A percentile compares a stretch with the other conserved stretches of the same genome.
phyloP scores from a whole-genome alignment of 495 filamentous ascomycete genomes.

The Tuber umbilicatum region DNA sequence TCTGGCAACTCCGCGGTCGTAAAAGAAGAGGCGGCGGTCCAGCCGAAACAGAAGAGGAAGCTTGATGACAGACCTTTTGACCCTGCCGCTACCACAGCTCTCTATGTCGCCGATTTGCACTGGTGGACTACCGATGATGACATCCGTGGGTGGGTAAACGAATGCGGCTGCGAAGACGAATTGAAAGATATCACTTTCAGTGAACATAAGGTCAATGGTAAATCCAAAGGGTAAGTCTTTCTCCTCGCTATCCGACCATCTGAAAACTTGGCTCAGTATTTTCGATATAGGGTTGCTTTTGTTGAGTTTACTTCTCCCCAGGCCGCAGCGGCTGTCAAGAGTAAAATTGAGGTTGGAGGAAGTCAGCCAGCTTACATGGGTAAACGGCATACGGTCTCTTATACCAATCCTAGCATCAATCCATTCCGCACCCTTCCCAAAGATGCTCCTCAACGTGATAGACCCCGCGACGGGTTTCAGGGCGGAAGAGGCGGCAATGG shows the following conservation, averaged over 20 bases:
- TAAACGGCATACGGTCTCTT: constrained; percentile 67
- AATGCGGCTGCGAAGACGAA: constrained; percentile 69
- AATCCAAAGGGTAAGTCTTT: constrained; percentile 83
- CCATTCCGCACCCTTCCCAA: constrained; percentile 90
- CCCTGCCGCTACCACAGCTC: constrained; percentile 70
- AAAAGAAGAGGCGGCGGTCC: constrained; percentile 48
- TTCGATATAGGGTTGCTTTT: constrained; percentile 68
- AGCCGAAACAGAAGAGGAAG: constrained; percentile 47
- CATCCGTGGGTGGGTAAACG: constrained; percentile 76
- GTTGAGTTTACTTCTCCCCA: constrained; percentile 77
- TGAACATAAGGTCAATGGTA: constrained; percentile 97
- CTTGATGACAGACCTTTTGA: constrained; percentile 68
- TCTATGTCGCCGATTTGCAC: constrained; percentile 78
- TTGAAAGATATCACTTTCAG: constrained; percentile 91
- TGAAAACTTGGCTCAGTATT: constrained; percentile 1
- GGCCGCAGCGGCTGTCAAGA: constrained; percentile 79
- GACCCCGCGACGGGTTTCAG: constrained; percentile 52
- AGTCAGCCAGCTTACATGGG: constrained; percentile 48
- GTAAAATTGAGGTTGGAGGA: constrained; percentile 61
- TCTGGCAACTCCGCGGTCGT: constrained; percentile 45
- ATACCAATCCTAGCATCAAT: constrained; percentile 68
- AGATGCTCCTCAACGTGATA: constrained; percentile 71
- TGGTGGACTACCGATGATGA: constrained; percentile 99
- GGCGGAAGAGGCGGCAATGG: constrained; percentile 43
- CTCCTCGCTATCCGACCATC: neutral